phyloP scores from a whole-genome alignment of 1,284 basidiomycete species.

The Phellopilus nigrolimitatus region DNA sequence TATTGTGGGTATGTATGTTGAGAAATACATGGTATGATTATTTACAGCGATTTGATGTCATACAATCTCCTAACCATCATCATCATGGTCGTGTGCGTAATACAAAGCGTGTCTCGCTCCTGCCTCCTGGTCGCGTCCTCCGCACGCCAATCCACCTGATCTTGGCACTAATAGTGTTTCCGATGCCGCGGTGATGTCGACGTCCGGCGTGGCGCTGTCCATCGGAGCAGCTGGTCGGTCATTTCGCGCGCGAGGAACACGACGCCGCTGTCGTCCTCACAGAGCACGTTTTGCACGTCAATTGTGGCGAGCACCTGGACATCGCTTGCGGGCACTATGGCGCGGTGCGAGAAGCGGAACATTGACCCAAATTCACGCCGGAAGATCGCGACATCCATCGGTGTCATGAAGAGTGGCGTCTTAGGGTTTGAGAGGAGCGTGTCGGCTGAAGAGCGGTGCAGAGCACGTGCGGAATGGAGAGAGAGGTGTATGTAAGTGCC shows the following conservation, averaged over 20 bases:
- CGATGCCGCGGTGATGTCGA: background rate
- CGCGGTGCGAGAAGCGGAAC: constrained; percentile 36
- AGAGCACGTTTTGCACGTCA: constrained; percentile 21
- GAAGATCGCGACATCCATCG: constrained; percentile 33
- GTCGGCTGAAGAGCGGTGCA: no score
- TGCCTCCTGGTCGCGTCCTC: no score
- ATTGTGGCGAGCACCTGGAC: constrained; percentile 24
- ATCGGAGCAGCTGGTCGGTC: constrained; percentile 25
- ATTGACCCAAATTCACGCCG: constrained; percentile 39
- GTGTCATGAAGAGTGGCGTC: constrained; percentile 25
- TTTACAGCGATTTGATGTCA: no score
- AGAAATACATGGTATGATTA: no score
- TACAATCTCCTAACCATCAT: no score
- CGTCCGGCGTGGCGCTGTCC: constrained; percentile 7
- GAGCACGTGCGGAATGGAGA: constrained; percentile 9
- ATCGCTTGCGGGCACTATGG: constrained; percentile 33
- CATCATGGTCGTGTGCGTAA: no score
- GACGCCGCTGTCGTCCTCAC: constrained; percentile 27
- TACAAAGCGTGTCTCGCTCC: no score
- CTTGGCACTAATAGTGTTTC: constrained; percentile 4
- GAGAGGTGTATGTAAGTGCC: background rate
- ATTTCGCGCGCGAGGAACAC: constrained; percentile 27
- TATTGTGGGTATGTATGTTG: no score
- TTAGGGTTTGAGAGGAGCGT: constrained; percentile 20
- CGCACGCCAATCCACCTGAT: no score